phyloP scores from a whole-genome alignment of 2,329 filamentous ascomycete species.

The Leptosphaerulina australis region DNA sequence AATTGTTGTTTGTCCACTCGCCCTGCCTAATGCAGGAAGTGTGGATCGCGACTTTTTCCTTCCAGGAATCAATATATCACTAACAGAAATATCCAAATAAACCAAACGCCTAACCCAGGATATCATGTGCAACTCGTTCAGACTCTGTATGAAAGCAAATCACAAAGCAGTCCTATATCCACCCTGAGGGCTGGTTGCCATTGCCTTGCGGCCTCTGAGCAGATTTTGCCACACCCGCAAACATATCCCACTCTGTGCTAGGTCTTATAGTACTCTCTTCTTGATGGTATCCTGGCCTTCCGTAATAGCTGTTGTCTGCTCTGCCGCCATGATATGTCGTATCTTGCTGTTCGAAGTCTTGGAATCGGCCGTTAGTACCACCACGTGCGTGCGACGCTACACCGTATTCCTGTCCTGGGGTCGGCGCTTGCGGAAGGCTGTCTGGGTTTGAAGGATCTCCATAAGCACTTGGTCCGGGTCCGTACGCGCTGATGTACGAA shows the following conservation, averaged over 20 bases:
- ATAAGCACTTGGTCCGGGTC: slow-evolving; percentile 4
- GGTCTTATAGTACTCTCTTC: slow-evolving; percentile 2
- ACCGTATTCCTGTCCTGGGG: slow-evolving; percentile 35
- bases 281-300: slow-evolving; percentile 12
- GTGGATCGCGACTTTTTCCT: no score
- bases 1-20: no score
- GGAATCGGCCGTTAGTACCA: slow-evolving; percentile 8
- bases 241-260: slow-evolving; percentile 35
- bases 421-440: slow-evolving; percentile 29
- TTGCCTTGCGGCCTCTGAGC: slow-evolving; percentile 14
- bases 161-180: slow-evolving; percentile 2
- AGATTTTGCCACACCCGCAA: slow-evolving; percentile 25
- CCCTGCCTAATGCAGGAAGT: no score
- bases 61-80: no score
- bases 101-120: slow-evolving; percentile 14
- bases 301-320: slow-evolving; percentile 13
- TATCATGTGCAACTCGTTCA: slow-evolving; percentile 17
- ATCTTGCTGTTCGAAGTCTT: slow-evolving; percentile 30
- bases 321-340: slow-evolving; percentile 23
- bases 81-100: neutral
- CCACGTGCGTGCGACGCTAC: slow-evolving; percentile 13
- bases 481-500: slow-evolving; percentile 19
- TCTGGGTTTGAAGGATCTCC: slow-evolving; percentile 23
- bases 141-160: slow-evolving; percentile 2
- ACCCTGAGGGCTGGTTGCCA: slow-evolving; percentile 3